Percentiles rank a stretch among this genome's conserved stretches.
Evolutionary conservation across 352 stramenopile genomes (phyloP).

Genomic region (Saprolegnia parasitica): DNA sequence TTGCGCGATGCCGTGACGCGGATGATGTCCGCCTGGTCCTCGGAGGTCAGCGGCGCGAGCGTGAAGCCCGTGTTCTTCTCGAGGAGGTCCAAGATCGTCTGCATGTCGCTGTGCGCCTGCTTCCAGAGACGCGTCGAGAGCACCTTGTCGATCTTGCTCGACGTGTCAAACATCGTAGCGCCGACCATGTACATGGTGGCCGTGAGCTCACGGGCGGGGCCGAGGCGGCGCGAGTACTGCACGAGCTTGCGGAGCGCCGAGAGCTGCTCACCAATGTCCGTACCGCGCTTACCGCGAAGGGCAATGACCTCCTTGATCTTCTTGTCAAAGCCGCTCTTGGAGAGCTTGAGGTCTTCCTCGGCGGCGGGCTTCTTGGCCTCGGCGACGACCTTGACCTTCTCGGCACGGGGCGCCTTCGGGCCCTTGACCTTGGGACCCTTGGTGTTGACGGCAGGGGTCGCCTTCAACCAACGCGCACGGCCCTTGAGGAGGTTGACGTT

Average conservation of each 20-base stretch:
- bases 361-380: constrained; percentile 50
- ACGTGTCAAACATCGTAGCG: constrained; percentile 77
- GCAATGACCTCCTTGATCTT: constrained; percentile 82
- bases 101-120: constrained; percentile 56
- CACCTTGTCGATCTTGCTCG: constrained; percentile 79
- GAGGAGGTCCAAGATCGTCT: constrained; percentile 62
- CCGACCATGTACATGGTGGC: constrained; percentile 80
- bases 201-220: constrained; percentile 66
- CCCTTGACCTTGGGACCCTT: constrained; percentile 42
- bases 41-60: constrained; percentile 61
- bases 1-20: constrained; percentile 63
- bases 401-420: constrained; percentile 44
- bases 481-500: constrained; percentile 89
- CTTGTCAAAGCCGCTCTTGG: constrained; percentile 69
- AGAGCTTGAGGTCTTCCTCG: constrained; percentile 81
- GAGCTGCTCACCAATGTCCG: constrained; percentile 69
- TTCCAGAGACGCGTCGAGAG: constrained; percentile 80
- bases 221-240: constrained; percentile 71
- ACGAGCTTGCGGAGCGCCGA: constrained; percentile 65
- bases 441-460: constrained; percentile 58
- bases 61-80: constrained; percentile 81
- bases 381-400: constrained; percentile 47
- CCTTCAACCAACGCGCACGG: constrained; percentile 94
- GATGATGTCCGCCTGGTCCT: constrained; percentile 83
- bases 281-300: constrained; percentile 77